Percentiles rank a stretch among this genome's conserved stretches.
These are phyloP conservation scores for Pseudotsuga menziesii DNA, from an alignment of 75 land plant genomes.

Conservation along the genomic window DNA sequence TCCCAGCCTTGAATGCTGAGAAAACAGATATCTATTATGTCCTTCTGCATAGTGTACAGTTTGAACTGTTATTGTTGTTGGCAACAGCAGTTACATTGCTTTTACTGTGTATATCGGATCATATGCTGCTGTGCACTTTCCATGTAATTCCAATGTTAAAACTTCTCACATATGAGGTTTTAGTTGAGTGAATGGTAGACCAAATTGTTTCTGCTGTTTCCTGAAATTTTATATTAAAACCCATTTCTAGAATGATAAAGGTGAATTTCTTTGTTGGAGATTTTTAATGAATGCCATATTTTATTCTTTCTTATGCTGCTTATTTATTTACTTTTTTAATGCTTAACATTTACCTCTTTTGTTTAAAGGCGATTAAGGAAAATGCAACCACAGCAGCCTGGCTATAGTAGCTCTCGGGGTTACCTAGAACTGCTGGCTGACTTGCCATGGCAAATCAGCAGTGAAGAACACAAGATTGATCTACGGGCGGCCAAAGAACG, in stretches of 20 bases:
- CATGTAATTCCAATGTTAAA: neutral
- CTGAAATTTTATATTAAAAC: neutral
- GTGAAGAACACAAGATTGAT: slow-evolving; percentile 84
- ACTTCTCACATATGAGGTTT: neutral
- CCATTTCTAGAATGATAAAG: neutral
- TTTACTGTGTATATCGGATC: neutral
- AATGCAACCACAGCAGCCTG: slow-evolving; percentile 99
- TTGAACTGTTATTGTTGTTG: neutral
- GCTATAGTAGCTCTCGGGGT: slow-evolving; percentile 86
- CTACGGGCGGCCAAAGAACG: slow-evolving; percentile 87
- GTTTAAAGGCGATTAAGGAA: slow-evolving; percentile 75
- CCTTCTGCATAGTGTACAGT: neutral
- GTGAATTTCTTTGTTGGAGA: neutral
- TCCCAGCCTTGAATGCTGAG: neutral
- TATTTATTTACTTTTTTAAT: neutral
- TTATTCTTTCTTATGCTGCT: neutral
- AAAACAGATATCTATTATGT: neutral
- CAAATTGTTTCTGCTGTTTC: neutral
- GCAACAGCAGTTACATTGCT: neutral
- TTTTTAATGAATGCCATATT: neutral
- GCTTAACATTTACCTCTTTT: neutral
- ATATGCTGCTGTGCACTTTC: neutral
- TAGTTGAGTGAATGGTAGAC: neutral
- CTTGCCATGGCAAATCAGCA: slow-evolving; percentile 89
- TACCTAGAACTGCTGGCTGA: slow-evolving; percentile 94